Evolutionary conservation across 257 asterid genomes (phyloP), one percentile per base, ranked within the genome.

Genomic region (Jacaranda copaia): DNA sequence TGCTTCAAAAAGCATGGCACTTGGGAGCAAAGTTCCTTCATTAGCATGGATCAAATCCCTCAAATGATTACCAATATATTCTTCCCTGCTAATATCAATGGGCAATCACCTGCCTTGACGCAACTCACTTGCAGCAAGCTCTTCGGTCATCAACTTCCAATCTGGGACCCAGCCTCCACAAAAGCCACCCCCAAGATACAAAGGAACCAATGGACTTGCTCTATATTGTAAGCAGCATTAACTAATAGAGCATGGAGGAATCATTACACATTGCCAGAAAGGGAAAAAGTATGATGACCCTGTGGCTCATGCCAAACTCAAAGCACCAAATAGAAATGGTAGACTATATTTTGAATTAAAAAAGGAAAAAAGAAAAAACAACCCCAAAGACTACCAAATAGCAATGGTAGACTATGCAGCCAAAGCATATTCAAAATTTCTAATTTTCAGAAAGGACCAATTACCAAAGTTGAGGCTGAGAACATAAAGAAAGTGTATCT

Each of bases 111-210:
- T 55, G 79, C 70, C 52, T 12, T 11, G 19, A 19, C 70, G 73
- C 77, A 40, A 73, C 58, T 8, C 64, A 71, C 3, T 14, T 52
- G 79, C 77, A 74, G 57, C 83, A 77, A 70, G 65, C 60, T 74
- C 83, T 40, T 65, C 79, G 18, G 3, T 79, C 73, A 73, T 64
- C 70, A 40, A 64, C 81, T 77, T 73, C 67, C 32, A 20, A 55
- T 25, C 63, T 59, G 25, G 53, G 61, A 68, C 32, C 80, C 72
- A 49, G 78, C 80, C 58, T 72, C 77, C 46, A 55, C 15, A 8
- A 68, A 68, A 36, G 43, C 43, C 57, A 52, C 25, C 25, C 42
- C 76, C 84, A 72, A 15, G n/a, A 43, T 15, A 51, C 9, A 55
- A 43, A 38, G 36, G 16, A 36, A 43, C 36, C 12, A 53, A n/a